Conservation (phyloP, 441 rosid genomes). For the Mallotus japonicus region DNA sequence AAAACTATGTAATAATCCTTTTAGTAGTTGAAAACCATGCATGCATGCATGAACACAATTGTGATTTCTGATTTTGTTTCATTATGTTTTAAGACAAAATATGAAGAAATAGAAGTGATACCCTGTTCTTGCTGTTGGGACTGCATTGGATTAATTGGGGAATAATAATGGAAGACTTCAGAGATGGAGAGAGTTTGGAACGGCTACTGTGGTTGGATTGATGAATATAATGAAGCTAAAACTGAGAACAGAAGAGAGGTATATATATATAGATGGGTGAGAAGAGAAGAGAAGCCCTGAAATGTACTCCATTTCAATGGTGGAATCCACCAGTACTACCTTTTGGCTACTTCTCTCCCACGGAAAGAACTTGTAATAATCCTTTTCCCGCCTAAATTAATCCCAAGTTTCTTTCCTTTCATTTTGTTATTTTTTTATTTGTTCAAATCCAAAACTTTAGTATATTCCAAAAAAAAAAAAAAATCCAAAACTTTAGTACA, state of each 20-base stretch:
- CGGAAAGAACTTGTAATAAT: slow-evolving; percentile 24
- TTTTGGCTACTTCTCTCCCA: slow-evolving; percentile 5
- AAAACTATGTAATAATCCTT: too few species aligned
- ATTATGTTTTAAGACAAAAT: not conserved
- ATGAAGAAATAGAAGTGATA: not conserved
- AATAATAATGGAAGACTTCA: not conserved
- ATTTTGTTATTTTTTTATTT: too few species aligned
- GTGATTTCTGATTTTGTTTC: too few species aligned
- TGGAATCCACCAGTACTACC: not conserved
- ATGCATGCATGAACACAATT: too few species aligned
- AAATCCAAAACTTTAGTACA: too few species aligned
- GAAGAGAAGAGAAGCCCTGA: slow-evolving; percentile 21
- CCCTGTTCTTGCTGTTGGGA: not conserved
- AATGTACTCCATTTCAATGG: slow-evolving; percentile 14
- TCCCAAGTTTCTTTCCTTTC: too few species aligned
- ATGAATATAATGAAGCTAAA: not conserved
- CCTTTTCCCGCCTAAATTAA: not conserved
- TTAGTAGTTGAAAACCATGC: too few species aligned
- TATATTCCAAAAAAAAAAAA: too few species aligned
- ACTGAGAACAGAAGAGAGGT: slow-evolving; percentile 15
- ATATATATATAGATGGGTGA: slow-evolving; percentile 8
- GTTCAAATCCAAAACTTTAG: too few species aligned
- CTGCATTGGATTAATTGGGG: slow-evolving; percentile 3
- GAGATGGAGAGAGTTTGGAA: slow-evolving; percentile 1
- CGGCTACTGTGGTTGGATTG: not conserved